Evolutionary conservation across 78 protist species (phyloP).

Genomic region (Dictyostelium capitatum): DNA sequence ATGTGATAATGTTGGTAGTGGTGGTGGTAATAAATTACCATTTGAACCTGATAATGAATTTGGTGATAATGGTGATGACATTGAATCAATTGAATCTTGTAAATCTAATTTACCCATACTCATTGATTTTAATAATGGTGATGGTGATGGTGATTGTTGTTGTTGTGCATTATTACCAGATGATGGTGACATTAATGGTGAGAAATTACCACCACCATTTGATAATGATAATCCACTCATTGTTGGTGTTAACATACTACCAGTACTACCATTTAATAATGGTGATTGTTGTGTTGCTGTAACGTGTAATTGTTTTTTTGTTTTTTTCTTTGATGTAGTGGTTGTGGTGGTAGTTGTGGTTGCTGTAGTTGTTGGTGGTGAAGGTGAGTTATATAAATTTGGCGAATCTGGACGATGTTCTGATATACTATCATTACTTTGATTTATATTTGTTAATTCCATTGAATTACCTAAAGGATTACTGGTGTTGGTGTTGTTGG

Average conservation of each 20-base stretch:
- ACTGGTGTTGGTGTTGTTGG: no score
- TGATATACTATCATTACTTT: slow-evolving; percentile 11
- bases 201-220: background rate
- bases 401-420: slow-evolving; percentile 3
- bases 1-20: slow-evolving; percentile 3
- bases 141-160: slow-evolving; percentile 3
- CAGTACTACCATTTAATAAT: background rate
- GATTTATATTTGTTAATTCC: background rate
- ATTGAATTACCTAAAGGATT: background rate
- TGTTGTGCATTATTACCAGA: background rate
- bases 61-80: slow-evolving; percentile 7
- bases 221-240: slow-evolving; percentile 33
- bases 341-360: no score
- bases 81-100: slow-evolving; percentile 40
- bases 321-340: background rate
- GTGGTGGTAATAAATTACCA: background rate
- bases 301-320: background rate
- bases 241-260: slow-evolving; percentile 61
- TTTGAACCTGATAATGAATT: slow-evolving; percentile 1
- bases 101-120: slow-evolving; percentile 34
- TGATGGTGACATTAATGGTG: slow-evolving; percentile 19
- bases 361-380: slow-evolving; percentile 16
- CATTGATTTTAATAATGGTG: slow-evolving; percentile 15
- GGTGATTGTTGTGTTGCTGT: slow-evolving; percentile 19
- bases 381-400: background rate